Conservation (phyloP, 2,329 filamentous ascomycete genomes). For the Anthostomella pinea region DNA sequence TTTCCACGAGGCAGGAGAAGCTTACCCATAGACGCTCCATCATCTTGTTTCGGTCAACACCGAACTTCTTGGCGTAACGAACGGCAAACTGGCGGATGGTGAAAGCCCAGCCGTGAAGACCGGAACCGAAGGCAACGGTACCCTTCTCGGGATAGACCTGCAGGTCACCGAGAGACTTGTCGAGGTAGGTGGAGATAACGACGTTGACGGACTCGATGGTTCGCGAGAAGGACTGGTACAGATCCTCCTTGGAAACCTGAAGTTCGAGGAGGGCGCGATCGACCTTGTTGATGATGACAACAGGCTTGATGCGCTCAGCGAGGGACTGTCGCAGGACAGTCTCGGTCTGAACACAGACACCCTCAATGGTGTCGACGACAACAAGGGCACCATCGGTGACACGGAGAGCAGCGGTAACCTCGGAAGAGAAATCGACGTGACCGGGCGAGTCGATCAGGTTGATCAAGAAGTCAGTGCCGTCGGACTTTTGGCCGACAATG, state of each 20-base stretch:
- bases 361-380: constrained; percentile 99
- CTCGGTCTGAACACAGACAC: constrained; percentile 99
- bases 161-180: constrained; percentile 95
- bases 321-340: constrained; percentile 98
- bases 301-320: constrained; percentile 99
- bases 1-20: too few species aligned
- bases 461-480: constrained; percentile 97
- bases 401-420: constrained; percentile 98
- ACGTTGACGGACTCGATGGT: constrained; percentile 99
- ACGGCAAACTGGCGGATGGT: constrained; percentile 96
- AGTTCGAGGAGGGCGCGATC: constrained; percentile 99
- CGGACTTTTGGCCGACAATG: constrained; percentile 80
- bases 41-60: constrained; percentile 99
- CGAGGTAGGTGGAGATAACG: constrained; percentile 98
- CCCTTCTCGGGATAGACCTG: constrained; percentile 98
- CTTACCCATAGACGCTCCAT: constrained; percentile 98
- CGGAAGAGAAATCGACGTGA: constrained; percentile 99
- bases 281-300: constrained; percentile 99
- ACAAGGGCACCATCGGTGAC: constrained; percentile 99
- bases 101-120: constrained; percentile 99
- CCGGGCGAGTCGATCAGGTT: constrained; percentile 99
- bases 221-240: constrained; percentile 99
- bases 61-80: constrained; percentile 99
- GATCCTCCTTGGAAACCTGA: constrained; percentile 96
- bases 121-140: constrained; percentile 98